Evolutionary conservation across 1,284 basidiomycete genomes (phyloP).

Genomic region (Lentinula novae-zelandiae): DNA sequence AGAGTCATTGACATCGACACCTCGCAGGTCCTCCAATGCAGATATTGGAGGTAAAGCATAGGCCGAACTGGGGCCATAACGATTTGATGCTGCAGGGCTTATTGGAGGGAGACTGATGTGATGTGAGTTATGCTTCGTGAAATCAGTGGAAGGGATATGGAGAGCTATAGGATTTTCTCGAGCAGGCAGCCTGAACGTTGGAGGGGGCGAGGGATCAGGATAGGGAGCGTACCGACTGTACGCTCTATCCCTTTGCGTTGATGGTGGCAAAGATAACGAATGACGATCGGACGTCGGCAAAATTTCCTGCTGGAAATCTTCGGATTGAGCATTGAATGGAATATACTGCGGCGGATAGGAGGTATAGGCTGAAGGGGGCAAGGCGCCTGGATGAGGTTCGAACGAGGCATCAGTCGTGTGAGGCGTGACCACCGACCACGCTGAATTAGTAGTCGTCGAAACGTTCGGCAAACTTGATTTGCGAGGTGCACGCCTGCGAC

Average conservation of each 20-base stretch:
- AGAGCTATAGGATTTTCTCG: neutral
- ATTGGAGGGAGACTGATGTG: slow-evolving; percentile 15
- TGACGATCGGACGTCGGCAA: neutral
- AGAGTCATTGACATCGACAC: slow-evolving; percentile 50
- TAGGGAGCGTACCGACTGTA: slow-evolving; percentile 3
- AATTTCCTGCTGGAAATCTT: neutral
- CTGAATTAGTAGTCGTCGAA: slow-evolving; percentile 9
- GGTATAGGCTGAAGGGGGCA: neutral
- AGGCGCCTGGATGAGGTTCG: neutral
- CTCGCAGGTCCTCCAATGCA: slow-evolving; percentile 55
- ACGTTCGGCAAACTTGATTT: slow-evolving; percentile 19
- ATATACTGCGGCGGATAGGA: slow-evolving; percentile 10
- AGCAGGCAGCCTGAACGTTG: neutral
- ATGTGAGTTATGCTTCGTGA: neutral
- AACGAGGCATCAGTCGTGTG: neutral
- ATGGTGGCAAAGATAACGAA: slow-evolving; percentile 1
- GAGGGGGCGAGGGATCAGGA: neutral
- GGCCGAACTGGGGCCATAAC: slow-evolving; percentile 15
- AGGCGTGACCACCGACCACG: slow-evolving; percentile 11
- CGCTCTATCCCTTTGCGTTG: neutral
- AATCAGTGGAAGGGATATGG: slow-evolving; percentile 1
- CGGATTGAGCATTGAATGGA: slow-evolving; percentile 1
- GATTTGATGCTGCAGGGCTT: slow-evolving; percentile 14
- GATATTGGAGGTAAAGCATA: slow-evolving; percentile 68
- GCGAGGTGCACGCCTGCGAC: slow-evolving; percentile 59